A percentile compares a stretch with the other conserved stretches of the same genome.
These are phyloP conservation scores for Acanthamoeba sp. DNA, from an alignment of 208 protist genomes.

Conservation along the genomic window DNA sequence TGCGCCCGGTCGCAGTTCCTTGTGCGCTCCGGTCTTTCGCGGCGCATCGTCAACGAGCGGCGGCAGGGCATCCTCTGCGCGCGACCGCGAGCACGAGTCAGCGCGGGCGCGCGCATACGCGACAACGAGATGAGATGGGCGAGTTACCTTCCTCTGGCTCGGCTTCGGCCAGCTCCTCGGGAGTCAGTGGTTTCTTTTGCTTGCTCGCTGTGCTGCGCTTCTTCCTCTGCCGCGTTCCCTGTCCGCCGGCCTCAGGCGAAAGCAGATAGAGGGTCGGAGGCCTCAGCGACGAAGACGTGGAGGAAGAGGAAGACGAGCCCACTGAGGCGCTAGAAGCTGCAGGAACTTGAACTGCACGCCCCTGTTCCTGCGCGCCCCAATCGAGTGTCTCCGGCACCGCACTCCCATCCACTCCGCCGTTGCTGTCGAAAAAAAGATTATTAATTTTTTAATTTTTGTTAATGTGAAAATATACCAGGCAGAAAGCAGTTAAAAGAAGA, in stretches of 20 bases:
- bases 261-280: slow-evolving; percentile 20
- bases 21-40: not conserved
- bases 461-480: too few relatives aligned
- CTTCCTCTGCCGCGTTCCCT: not conserved
- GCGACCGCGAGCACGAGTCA: too few relatives aligned
- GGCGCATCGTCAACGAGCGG: not conserved
- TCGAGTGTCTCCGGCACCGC: not conserved
- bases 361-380: too few relatives aligned
- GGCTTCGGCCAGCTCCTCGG: slow-evolving; percentile 20
- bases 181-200: slow-evolving; percentile 8
- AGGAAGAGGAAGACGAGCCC: not conserved
- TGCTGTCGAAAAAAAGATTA: not conserved
- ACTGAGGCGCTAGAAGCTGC: not conserved
- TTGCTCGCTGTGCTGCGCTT: not conserved
- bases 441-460: too few relatives aligned
- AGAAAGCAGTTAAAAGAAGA: not conserved
- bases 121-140: not conserved
- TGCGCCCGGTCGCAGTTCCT: not conserved
- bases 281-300: not conserved
- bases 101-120: not conserved
- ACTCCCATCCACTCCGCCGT: too few relatives aligned
- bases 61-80: not conserved
- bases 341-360: not conserved
- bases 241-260: slow-evolving; percentile 24
- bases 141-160: not conserved